Evolutionary conservation across 1,284 basidiomycete genomes (phyloP), one percentile per base, ranked within the genome.

Genomic region (Trametes hirsuta): DNA sequence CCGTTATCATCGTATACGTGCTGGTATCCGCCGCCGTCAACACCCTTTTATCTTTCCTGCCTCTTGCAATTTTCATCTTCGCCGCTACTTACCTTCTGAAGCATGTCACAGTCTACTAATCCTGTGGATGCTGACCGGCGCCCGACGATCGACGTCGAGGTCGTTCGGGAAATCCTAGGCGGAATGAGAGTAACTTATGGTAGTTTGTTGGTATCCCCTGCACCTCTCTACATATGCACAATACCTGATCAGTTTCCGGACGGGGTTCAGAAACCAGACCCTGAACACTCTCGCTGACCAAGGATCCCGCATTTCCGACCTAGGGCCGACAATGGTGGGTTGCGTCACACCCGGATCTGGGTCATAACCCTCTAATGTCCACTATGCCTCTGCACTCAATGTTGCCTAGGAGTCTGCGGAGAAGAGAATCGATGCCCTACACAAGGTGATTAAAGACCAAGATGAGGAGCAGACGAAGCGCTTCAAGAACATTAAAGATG

Each of bases 401-500:
- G 42, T 40, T 18, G 22, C 47, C 11, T 48, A 75, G 74, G 61
- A 76, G 59, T 71, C 76, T 30, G 71, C 75, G 76, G 47, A 75
- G 79, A 37, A 65, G 74, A 47, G 71, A 69, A 25, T 64, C 77
- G 30, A 68, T 68, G 34, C 55, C 6, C 40, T 61, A 25, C 59
- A 54, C 15, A 39, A 66, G 14, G 71, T 77, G 53, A 74, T 83
- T 14, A 62, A 68, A 4, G 66, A 71, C 12, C 77, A 83, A 50
- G 69, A 74, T 12, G 70, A 71, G 41, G 68, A 72, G 34, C 78
- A 79, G 54, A 65, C 75, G 6, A 53, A 58, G 10, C 67, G 72
- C 0, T 69, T 82, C 12, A 62, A 71, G 12, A 69, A 69, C 11
- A 72, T 79, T 34, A 78, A 77, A 18, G 39, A 12, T 4, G 39